Evolutionary conservation across 129 eudicot genomes (phyloP).

Genomic region (Centella asiatica): DNA sequence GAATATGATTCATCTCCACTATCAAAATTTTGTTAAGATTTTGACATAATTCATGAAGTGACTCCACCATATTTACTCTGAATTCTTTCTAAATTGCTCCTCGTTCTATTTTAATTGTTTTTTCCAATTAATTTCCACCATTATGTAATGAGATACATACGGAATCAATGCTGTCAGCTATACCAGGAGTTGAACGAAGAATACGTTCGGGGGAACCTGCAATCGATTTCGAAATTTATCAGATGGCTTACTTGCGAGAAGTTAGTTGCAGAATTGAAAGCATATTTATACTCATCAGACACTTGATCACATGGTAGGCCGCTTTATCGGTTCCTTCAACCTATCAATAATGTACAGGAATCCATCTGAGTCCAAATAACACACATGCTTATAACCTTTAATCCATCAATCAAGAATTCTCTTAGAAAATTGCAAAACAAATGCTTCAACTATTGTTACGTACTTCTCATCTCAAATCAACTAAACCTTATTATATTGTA

Average conservation of each 20-base stretch:
- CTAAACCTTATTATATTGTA: too few species aligned
- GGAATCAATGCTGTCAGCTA: conserved; percentile 93
- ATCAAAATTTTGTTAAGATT: too few species aligned
- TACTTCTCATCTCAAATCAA: too few species aligned
- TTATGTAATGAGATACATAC: conserved; percentile 28
- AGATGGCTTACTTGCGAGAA: background rate
- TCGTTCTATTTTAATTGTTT: too few species aligned
- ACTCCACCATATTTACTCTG: too few species aligned
- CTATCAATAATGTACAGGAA: conserved; percentile 75
- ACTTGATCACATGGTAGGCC: conserved; percentile 64
- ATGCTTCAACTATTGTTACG: too few species aligned
- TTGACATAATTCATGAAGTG: too few species aligned
- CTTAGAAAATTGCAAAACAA: too few species aligned
- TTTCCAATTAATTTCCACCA: background rate
- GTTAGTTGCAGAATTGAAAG: background rate
- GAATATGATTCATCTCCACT: too few species aligned
- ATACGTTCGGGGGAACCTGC: conserved; percentile 91
- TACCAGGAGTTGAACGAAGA: conserved; percentile 63
- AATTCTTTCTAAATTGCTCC: too few species aligned
- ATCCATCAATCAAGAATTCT: too few species aligned
- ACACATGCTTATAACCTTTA: too few species aligned
- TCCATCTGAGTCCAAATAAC: conserved; percentile 77
- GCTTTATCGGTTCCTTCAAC: conserved; percentile 78
- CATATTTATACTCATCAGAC: background rate
- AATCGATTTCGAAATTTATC: conserved; percentile 13